Conservation (phyloP, 495 filamentous ascomycete species). For the Jackrogersella minutella region DNA sequence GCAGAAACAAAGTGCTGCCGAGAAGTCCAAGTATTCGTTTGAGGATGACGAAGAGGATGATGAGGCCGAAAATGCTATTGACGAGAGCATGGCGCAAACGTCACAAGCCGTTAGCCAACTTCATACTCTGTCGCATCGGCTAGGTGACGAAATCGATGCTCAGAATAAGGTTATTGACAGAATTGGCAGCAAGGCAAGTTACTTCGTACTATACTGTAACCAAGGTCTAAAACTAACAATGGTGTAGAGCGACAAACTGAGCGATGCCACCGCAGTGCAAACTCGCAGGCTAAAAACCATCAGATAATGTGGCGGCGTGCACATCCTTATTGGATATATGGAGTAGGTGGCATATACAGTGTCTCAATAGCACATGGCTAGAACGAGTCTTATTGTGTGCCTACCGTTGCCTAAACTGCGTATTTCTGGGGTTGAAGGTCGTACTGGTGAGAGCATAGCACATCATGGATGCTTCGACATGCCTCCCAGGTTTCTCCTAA, state of each 20-base stretch:
- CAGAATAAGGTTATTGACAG: slow-evolving; percentile 78
- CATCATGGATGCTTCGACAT: background rate
- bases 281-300: slow-evolving; percentile 19
- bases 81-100: slow-evolving; percentile 58
- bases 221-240: slow-evolving; percentile 25
- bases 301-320: background rate
- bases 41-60: slow-evolving; percentile 42
- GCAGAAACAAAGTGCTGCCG: slow-evolving; percentile 19
- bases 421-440: background rate
- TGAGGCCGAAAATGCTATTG: slow-evolving; percentile 71
- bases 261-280: slow-evolving; percentile 28
- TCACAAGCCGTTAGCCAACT: slow-evolving; percentile 63
- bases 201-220: background rate
- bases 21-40: slow-evolving; percentile 39
- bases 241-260: slow-evolving; percentile 45
- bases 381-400: background rate
- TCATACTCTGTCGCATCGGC: slow-evolving; percentile 72
- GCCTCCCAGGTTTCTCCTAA: background rate
- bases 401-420: background rate
- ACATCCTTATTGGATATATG: slow-evolving; percentile 2
- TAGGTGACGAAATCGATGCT: slow-evolving; percentile 74
- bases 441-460: background rate
- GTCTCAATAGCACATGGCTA: background rate
- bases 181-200: slow-evolving; percentile 72
- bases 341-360: background rate